These are phyloP conservation scores for Rhazya stricta DNA, from an alignment of 257 asterid species.

Conservation along the genomic window DNA sequence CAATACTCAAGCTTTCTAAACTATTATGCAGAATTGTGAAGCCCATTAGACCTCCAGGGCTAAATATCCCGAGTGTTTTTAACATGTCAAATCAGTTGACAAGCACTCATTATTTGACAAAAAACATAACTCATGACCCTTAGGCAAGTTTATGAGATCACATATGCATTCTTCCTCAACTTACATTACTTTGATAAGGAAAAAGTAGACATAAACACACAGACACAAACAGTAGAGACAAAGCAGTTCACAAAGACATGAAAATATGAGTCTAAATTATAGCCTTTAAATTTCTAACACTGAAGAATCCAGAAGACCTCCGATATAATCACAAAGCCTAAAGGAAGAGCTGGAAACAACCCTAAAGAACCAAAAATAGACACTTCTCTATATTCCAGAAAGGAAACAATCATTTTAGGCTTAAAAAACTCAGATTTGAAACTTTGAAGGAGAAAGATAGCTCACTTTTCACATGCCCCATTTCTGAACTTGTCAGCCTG, in stretches of 20 bases:
- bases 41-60: too few relatives aligned
- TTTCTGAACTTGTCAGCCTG: constrained; percentile 81
- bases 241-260: too few relatives aligned
- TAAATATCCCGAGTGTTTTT: too few relatives aligned
- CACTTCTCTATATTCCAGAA: neutral
- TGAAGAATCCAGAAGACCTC: neutral
- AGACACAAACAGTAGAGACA: neutral
- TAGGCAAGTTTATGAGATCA: neutral
- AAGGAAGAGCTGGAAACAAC: neutral
- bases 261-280: neutral
- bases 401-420: neutral
- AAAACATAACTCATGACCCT: neutral
- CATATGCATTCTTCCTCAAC: neutral
- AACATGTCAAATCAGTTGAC: too few relatives aligned
- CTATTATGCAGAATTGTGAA: too few relatives aligned
- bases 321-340: neutral
- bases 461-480: constrained; percentile 93
- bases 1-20: too few relatives aligned
- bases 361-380: neutral
- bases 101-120: too few relatives aligned
- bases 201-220: neutral
- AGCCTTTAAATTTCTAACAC: neutral
- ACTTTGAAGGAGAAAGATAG: neutral
- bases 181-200: neutral
- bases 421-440: neutral